Percentiles rank a stretch among this genome's conserved stretches.
Evolutionary conservation across 106 monocot species (phyloP).

Genomic region (Phalaenopsis aphrodite): DNA sequence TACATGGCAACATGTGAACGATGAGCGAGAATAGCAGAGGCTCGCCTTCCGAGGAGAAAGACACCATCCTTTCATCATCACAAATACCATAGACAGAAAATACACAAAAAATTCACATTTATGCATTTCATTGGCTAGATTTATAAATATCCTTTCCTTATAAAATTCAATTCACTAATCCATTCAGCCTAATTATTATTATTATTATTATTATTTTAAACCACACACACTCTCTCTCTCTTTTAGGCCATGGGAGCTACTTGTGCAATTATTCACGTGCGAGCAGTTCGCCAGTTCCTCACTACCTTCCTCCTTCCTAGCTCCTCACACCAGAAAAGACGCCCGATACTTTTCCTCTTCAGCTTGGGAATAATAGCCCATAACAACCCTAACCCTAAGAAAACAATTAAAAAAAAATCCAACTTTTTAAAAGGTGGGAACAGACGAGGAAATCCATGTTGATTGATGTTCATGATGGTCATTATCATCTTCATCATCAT

Average conservation of each 20-base stretch:
- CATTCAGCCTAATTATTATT: no score
- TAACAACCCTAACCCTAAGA: conserved; percentile 31
- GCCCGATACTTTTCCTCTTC: neutral
- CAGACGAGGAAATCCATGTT: neutral
- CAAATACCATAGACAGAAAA: no score
- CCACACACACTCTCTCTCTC: no score
- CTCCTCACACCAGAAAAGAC: neutral
- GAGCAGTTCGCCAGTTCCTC: conserved; percentile 24
- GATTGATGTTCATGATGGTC: neutral
- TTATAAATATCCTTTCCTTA: no score
- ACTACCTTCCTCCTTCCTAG: conserved; percentile 8
- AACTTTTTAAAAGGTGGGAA: neutral
- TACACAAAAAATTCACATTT: no score
- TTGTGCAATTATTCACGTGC: conserved; percentile 40
- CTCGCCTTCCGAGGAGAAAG: conserved; percentile 28
- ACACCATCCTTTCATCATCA: conserved; percentile 7
- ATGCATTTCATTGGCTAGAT: no score
- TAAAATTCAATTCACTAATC: no score
- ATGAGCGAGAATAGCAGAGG: conserved; percentile 24
- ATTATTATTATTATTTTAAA: no score
- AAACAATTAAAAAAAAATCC: neutral
- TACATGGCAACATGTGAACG: conserved; percentile 67
- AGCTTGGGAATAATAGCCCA: neutral
- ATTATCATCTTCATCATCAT: neutral
- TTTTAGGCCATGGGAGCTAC: neutral